Conservation (phyloP, 2,329 filamentous ascomycete species). For the Mycosphaerelloides madeirae region DNA sequence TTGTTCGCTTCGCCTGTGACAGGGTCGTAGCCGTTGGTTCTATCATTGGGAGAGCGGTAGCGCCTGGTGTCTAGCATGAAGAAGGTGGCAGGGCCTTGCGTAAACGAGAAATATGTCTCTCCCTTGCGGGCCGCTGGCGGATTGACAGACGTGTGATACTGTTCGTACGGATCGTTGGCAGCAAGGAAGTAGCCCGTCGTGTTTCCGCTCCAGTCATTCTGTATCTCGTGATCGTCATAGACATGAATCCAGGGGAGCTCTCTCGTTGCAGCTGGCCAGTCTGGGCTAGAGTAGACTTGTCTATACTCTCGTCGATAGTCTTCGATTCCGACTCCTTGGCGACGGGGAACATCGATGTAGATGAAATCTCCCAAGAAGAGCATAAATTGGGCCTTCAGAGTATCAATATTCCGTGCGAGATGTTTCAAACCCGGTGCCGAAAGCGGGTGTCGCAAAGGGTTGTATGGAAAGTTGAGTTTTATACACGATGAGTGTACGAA, state of each 20-base stretch:
- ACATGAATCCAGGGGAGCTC: slow-evolving; percentile 97
- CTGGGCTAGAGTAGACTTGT: slow-evolving; percentile 90
- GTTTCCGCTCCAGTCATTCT: slow-evolving; percentile 86
- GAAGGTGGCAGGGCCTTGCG: slow-evolving; percentile 84
- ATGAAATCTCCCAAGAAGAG: slow-evolving; percentile 79
- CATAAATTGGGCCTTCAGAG: slow-evolving; percentile 68
- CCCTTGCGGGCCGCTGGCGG: slow-evolving; percentile 60
- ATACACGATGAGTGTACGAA: slow-evolving; percentile 93
- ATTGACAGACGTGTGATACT: slow-evolving; percentile 82
- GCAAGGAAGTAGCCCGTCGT: slow-evolving; percentile 73
- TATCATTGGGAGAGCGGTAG: slow-evolving; percentile 67
- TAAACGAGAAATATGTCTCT: slow-evolving; percentile 83
- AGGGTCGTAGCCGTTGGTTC: slow-evolving; percentile 53
- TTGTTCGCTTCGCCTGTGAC: slow-evolving; percentile 51
- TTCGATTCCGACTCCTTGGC: slow-evolving; percentile 65
- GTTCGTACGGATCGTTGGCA: slow-evolving; percentile 76
- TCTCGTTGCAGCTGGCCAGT: slow-evolving; percentile 71
- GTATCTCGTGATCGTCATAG: slow-evolving; percentile 93
- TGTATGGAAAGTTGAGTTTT: slow-evolving; percentile 86
- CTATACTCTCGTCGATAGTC: slow-evolving; percentile 89
- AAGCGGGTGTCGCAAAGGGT: slow-evolving; percentile 73
- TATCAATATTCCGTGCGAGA: slow-evolving; percentile 67
- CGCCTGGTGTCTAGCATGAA: slow-evolving; percentile 91
- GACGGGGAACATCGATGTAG: slow-evolving; percentile 80
- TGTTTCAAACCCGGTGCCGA: slow-evolving; percentile 74